Evolutionary conservation across 208 protist genomes (phyloP).

Genomic region (Crithidia brevicula): DNA sequence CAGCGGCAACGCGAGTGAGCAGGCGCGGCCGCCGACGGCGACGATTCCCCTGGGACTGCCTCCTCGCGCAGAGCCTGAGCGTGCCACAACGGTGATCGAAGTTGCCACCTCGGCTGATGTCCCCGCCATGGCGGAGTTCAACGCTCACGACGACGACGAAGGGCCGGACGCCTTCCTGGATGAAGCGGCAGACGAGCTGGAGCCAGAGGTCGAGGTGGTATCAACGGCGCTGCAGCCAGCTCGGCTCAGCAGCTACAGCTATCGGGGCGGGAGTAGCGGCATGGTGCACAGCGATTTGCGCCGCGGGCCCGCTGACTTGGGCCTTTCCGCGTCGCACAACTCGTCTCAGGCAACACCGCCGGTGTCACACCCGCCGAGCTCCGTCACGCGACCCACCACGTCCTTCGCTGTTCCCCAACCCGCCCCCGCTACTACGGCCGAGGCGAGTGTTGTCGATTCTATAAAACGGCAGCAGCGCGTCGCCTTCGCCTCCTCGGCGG

Average conservation of each 20-base stretch:
- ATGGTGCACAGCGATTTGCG: slow-evolving; percentile 37
- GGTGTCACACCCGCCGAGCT: neutral
- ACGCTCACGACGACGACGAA: neutral
- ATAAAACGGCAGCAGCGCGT: neutral
- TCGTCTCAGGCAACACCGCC: slow-evolving; percentile 11
- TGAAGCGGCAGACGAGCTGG: slow-evolving; percentile 18
- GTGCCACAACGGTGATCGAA: neutral
- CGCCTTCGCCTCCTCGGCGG: neutral
- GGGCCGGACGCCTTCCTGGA: slow-evolving; percentile 29
- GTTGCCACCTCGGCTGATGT: neutral
- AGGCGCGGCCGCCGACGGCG: neutral
- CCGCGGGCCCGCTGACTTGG: slow-evolving; percentile 5
- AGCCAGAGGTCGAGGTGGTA: slow-evolving; percentile 31
- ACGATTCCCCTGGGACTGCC: slow-evolving; percentile 21
- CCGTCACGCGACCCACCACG: neutral
- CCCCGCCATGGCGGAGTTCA: slow-evolving; percentile 9
- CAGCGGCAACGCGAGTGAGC: neutral
- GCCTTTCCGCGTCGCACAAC: neutral
- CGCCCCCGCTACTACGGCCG: neutral
- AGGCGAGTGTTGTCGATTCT: neutral
- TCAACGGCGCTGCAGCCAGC: slow-evolving; percentile 15
- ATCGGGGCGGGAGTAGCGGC: slow-evolving; percentile 26
- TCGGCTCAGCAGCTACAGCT: slow-evolving; percentile 17
- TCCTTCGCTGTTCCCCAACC: neutral
- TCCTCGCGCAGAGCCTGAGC: slow-evolving; percentile 6